Evolutionary conservation across 306 rosid genomes (phyloP), one percentile per base, ranked within the genome.

Genomic region (Hippophae rhamnoides): DNA sequence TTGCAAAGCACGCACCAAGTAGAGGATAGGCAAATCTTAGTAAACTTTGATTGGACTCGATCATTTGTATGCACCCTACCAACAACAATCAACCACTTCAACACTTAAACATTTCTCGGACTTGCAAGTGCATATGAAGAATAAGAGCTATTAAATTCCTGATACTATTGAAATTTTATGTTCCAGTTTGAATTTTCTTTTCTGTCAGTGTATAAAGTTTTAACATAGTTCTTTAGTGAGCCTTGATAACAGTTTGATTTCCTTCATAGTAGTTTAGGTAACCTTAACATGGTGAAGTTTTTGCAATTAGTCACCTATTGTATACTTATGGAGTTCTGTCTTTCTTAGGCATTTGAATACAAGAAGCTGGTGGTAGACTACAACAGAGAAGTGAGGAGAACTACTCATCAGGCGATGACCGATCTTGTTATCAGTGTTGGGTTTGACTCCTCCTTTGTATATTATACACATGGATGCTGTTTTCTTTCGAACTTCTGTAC

Each of bases 331-430:
- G 56, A 13, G 64, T 31, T 70, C 13, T 72, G 65, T 77, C 38
- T 68, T 53, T 44, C 63, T 64, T 57, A 90, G 98, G 92, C 81
- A 40, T 90, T 90, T 75, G 95, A 85, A 69, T 90, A 90, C 80
- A 90, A 85, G 78, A 90, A 74, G 75, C 78, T 90, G 72, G 74
- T 90, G 89, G 80, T 87, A 76, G 98, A 90, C 78, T 90, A 90
- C 73, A 90, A 81, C 66, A 85, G 96, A 78, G 98, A 90, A 51
- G 96, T 90, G 49, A 79, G 98, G 77, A 86, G 95, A 63, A 87
- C 83, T 31, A 85, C 98, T 61, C 95, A 90, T 71, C 96, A 90
- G 50, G 83, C 95, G 60, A 90, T 90, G 98, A 71, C 76, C 66
- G 70, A 61, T 66, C 89, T 90, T 68, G 96, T 87, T 56, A 72